A percentile compares a stretch with the other conserved stretches of the same genome.
Conservation (phyloP, 2,329 filamentous ascomycete genomes). For the Cryphonectria japonica region DNA sequence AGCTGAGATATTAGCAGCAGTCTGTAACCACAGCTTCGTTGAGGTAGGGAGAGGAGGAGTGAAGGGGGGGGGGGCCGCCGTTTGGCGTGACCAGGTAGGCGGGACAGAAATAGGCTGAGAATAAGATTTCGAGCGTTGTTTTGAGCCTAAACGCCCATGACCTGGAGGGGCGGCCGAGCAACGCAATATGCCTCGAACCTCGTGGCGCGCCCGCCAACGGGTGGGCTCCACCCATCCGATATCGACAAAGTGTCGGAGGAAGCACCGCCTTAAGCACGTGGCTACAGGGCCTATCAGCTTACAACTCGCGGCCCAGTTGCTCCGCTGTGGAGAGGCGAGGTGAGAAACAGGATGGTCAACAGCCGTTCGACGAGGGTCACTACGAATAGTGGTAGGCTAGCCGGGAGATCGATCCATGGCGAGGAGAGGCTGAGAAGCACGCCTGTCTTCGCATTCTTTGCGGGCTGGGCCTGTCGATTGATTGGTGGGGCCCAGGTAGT, state of each 20-base stretch:
- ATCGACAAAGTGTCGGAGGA: background rate
- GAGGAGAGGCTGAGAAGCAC: background rate
- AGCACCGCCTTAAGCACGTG: background rate
- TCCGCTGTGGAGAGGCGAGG: background rate
- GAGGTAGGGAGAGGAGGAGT: background rate
- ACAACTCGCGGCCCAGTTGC: background rate
- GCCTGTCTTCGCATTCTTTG: background rate
- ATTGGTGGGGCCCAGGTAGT: background rate
- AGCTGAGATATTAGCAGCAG: background rate
- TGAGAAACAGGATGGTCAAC: background rate
- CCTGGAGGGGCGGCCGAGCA: background rate
- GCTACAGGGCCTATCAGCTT: background rate
- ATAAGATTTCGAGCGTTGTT: background rate
- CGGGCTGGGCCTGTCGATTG: background rate
- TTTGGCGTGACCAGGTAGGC: background rate
- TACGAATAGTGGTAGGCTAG: background rate
- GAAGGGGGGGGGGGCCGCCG: no score
- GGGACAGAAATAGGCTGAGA: background rate
- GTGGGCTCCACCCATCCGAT: background rate
- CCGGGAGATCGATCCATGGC: background rate
- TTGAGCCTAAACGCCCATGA: background rate
- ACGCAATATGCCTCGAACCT: background rate
- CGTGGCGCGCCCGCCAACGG: background rate
- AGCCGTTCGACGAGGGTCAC: background rate
- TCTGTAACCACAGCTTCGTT: background rate